Evolutionary conservation across 345 rosid species (phyloP).

Genomic region (Toxicodendron radicans): DNA sequence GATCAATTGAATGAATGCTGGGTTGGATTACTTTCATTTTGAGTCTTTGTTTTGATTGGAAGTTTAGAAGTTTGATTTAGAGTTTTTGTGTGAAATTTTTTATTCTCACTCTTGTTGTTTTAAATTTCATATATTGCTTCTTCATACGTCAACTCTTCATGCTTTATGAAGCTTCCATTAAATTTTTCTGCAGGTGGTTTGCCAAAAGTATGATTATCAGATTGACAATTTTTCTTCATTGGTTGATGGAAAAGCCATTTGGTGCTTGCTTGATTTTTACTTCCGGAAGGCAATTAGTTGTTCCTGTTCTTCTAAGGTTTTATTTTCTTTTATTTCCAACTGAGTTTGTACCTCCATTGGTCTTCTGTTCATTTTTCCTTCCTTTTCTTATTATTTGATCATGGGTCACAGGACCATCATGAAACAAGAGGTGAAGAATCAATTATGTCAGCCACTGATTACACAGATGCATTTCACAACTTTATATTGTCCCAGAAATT

Average conservation of each 20-base stretch:
- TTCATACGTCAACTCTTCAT: not conserved
- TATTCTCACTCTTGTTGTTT: not conserved
- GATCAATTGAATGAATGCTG: not conserved
- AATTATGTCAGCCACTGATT: conserved; percentile 60
- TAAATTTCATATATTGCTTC: not conserved
- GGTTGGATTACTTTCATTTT: not conserved
- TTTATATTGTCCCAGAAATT: conserved; percentile 81
- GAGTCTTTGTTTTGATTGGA: not conserved
- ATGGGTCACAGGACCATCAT: conserved; percentile 44
- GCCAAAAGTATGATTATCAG: conserved; percentile 53
- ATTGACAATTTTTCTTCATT: conserved; percentile 55
- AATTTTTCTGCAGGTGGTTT: conserved; percentile 56
- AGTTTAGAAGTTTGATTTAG: too few relatives aligned
- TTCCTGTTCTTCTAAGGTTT: conserved; percentile 54
- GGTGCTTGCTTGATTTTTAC: conserved; percentile 95
- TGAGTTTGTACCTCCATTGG: not conserved
- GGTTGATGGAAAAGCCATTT: conserved; percentile 86
- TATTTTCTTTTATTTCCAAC: conserved; percentile 12
- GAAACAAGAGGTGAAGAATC: conserved; percentile 56
- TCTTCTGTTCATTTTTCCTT: conserved; percentile 16
- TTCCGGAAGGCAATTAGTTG: conserved; percentile 76
- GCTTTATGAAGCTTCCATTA: not conserved
- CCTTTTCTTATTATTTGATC: conserved; percentile 17
- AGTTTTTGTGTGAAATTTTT: too few relatives aligned
- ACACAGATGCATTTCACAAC: conserved; percentile 81